Percentiles rank a stretch among this genome's conserved stretches.
Conservation (phyloP, 2,329 filamentous ascomycete species). For the Alternaria sp. region DNA sequence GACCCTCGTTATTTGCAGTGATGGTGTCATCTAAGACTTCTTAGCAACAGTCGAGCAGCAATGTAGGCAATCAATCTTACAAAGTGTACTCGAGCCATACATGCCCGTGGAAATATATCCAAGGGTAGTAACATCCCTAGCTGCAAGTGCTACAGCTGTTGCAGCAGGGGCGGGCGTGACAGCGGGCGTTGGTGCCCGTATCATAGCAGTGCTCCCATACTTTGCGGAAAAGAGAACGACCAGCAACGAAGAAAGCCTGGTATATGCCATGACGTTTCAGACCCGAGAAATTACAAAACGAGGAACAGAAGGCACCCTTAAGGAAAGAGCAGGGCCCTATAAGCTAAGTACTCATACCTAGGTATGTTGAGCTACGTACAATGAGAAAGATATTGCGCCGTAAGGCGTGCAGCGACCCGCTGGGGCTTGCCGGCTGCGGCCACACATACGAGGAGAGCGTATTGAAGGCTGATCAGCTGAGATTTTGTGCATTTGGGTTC, state of each 20-base stretch:
- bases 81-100: conserved; percentile 15
- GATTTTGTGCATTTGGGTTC: not conserved
- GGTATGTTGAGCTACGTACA: not conserved
- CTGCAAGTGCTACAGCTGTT: conserved; percentile 11
- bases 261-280: conserved; percentile 1
- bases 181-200: conserved; percentile 7
- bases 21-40: conserved; percentile 13
- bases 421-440: conserved; percentile 10
- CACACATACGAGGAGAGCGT: conserved; percentile 1
- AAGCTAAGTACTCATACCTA: conserved; percentile 1
- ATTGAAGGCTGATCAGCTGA: conserved; percentile 10
- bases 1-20: conserved; percentile 11
- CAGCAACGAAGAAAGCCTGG: conserved; percentile 3
- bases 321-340: not conserved
- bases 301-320: not conserved
- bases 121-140: conserved; percentile 15
- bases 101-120: conserved; percentile 14
- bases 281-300: not conserved
- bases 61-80: not conserved
- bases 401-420: conserved; percentile 10
- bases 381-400: not conserved
- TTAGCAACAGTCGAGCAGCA: not conserved
- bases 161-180: conserved; percentile 12
- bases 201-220: conserved; percentile 7
- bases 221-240: not conserved